Percentiles rank a stretch among this genome's conserved stretches.
These are phyloP conservation scores for Anastatica hierochuntica DNA, from an alignment of 345 rosid species.

Conservation along the genomic window DNA sequence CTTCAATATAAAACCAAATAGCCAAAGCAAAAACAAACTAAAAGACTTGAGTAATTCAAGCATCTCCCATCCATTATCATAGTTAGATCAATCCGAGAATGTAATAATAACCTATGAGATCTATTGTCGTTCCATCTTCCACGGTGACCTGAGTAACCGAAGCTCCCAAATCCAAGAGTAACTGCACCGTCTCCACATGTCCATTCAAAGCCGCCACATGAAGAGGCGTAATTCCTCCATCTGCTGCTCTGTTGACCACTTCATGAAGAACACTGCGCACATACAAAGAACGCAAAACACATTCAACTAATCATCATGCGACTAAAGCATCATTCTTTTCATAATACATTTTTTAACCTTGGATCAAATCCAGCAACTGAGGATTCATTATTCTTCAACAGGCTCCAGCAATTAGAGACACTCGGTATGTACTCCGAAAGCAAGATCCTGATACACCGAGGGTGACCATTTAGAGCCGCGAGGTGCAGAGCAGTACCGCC, in stretches of 20 bases:
- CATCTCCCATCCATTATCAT: neutral
- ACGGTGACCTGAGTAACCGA: constrained; percentile 60
- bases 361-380: constrained; percentile 46
- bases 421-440: constrained; percentile 86
- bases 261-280: constrained; percentile 43
- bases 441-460: constrained; percentile 72
- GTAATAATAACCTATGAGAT: constrained; percentile 60
- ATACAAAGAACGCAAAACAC: constrained; percentile 5
- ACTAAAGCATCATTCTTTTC: neutral
- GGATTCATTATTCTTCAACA: constrained; percentile 31
- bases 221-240: constrained; percentile 91
- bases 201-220: constrained; percentile 95
- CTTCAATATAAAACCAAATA: constrained; percentile 32
- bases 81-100: neutral
- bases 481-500: constrained; percentile 96
- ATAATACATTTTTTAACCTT: constrained; percentile 23
- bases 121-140: constrained; percentile 91
- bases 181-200: constrained; percentile 65
- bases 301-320: neutral
- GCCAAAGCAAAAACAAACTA: neutral
- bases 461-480: constrained; percentile 87
- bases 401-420: constrained; percentile 41
- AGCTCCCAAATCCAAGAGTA: constrained; percentile 89
- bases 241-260: constrained; percentile 73
- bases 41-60: too few species aligned